Conservation (phyloP, 805 yeast genomes). For the Kodamaea laetipori region DNA sequence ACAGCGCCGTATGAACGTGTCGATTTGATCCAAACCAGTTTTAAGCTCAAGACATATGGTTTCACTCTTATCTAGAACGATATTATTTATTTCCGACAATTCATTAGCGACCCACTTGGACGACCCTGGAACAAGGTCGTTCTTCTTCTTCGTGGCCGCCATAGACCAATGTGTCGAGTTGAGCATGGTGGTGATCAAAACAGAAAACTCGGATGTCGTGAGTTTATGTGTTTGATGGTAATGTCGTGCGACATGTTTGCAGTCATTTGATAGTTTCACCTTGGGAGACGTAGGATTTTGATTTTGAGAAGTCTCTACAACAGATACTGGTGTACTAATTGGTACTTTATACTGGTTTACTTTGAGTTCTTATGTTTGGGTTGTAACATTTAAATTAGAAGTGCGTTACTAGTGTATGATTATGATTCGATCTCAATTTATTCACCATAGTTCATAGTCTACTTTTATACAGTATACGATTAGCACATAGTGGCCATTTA, state of each 20-base stretch:
- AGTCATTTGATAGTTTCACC: too few relatives aligned
- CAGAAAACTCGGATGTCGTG: not conserved
- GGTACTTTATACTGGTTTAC: too few relatives aligned
- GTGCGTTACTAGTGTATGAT: too few relatives aligned
- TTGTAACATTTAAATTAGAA: too few relatives aligned
- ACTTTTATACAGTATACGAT: too few relatives aligned
- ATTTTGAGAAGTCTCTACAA: too few relatives aligned
- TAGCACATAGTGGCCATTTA: too few relatives aligned
- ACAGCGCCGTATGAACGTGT: conserved; percentile 43
- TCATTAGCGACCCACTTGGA: conserved; percentile 54
- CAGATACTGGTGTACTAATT: too few relatives aligned
- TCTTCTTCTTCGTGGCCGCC: conserved; percentile 13
- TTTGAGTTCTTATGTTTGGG: too few relatives aligned
- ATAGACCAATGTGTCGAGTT: conserved; percentile 12
- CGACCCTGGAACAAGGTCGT: conserved; percentile 49
- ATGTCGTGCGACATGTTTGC: conserved; percentile 1
- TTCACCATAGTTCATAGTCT: too few relatives aligned
- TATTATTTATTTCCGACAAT: conserved; percentile 38
- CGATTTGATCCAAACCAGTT: conserved; percentile 42
- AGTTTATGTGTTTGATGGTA: not conserved
- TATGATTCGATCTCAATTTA: too few relatives aligned
- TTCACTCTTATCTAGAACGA: conserved; percentile 40
- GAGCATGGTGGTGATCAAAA: conserved; percentile 7
- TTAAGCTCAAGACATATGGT: conserved; percentile 42
- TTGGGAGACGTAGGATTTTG: too few relatives aligned